Conservation (phyloP, 2,329 filamentous ascomycete species). For the Teratosphaeria gauchensis region DNA sequence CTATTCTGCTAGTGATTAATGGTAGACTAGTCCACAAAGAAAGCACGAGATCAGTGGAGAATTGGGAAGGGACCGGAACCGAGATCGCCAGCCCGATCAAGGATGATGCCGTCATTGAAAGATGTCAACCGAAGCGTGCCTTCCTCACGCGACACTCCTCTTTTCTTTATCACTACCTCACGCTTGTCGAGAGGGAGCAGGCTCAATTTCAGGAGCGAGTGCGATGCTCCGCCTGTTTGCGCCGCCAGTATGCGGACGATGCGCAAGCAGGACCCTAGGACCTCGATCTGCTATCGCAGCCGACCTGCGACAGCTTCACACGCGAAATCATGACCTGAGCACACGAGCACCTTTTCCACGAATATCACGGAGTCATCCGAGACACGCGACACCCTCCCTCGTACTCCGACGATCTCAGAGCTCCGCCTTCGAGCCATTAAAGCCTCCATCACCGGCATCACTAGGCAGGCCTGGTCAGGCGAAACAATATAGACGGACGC, state of each 20-base stretch:
- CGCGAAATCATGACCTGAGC: conserved; percentile 3
- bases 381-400: neutral
- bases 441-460: conserved; percentile 66
- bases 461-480: conserved; percentile 63
- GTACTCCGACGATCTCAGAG: conserved; percentile 11
- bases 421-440: conserved; percentile 33
- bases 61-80: neutral
- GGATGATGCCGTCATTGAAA: neutral
- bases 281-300: conserved; percentile 14
- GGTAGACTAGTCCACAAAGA: too few species aligned
- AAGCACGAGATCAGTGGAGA: neutral
- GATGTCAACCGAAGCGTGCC: neutral
- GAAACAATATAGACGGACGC: conserved; percentile 59
- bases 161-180: neutral
- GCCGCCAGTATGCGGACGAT: conserved; percentile 22
- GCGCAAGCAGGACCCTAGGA: conserved; percentile 19
- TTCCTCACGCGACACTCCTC: neutral
- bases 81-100: neutral
- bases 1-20: too few species aligned
- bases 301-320: conserved; percentile 11
- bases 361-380: neutral
- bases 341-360: neutral
- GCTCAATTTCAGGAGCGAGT: neutral
- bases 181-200: neutral
- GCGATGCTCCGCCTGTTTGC: conserved; percentile 8